phyloP scores from a whole-genome alignment of 164 flowering plant species.

The Chimonanthus salicifolius region DNA sequence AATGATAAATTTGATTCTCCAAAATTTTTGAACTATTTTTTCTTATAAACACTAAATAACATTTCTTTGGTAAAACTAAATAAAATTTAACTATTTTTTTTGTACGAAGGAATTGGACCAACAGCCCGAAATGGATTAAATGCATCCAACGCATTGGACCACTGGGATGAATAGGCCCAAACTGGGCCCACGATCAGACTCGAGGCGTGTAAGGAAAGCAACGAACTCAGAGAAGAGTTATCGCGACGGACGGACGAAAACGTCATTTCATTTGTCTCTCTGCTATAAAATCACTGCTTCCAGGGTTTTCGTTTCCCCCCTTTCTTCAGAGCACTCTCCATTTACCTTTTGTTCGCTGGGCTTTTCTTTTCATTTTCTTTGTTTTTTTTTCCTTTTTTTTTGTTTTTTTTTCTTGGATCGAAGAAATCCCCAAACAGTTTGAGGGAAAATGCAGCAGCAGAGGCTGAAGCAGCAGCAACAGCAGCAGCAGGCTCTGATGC shows the following conservation, averaged over 20 bases:
- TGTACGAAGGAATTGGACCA: too few species aligned
- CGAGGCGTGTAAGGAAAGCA: neutral
- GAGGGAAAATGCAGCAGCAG: conserved; percentile 28
- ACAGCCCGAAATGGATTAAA: too few species aligned
- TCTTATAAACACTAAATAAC: too few species aligned
- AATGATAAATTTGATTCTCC: too few species aligned
- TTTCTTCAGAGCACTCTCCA: neutral
- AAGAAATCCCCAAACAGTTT: neutral
- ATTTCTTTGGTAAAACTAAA: too few species aligned
- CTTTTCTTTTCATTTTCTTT: neutral
- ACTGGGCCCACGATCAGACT: neutral
- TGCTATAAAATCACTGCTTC: neutral
- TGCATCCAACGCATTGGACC: too few species aligned
- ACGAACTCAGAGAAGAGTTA: neutral
- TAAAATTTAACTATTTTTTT: too few species aligned
- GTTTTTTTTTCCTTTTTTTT: neutral
- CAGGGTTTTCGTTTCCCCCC: neutral
- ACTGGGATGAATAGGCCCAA: too few species aligned
- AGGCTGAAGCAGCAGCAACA: conserved; percentile 45
- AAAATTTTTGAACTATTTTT: too few species aligned
- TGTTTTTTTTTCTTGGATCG: neutral
- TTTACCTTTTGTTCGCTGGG: neutral
- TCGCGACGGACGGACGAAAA: neutral
- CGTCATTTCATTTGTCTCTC: neutral
- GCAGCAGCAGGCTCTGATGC: conserved; percentile 57